phyloP scores from a whole-genome alignment of 1,139 yeast species.

The Yarrowia galli region DNA sequence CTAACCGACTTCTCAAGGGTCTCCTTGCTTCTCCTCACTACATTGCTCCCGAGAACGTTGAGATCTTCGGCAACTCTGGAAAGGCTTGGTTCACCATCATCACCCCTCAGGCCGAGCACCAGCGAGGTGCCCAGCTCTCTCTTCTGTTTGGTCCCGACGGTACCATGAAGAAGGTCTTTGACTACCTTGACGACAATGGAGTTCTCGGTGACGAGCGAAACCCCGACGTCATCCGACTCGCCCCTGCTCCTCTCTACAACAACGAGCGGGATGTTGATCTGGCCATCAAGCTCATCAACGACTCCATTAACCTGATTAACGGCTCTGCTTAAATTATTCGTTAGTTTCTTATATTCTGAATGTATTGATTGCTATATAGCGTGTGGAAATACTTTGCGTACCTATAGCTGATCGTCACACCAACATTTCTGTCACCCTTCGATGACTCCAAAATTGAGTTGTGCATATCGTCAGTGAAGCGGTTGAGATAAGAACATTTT shows the following conservation, averaged over 20 bases:
- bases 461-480: slow-evolving; percentile 12
- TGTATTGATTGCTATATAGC: neutral
- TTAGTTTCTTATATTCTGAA: neutral
- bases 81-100: slow-evolving; percentile 67
- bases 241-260: slow-evolving; percentile 86
- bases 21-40: slow-evolving; percentile 56
- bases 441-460: neutral
- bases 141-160: slow-evolving; percentile 67
- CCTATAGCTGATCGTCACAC: too few relatives aligned
- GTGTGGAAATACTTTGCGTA: too few relatives aligned
- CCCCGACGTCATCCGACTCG: slow-evolving; percentile 85
- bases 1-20: slow-evolving; percentile 61
- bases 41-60: slow-evolving; percentile 49
- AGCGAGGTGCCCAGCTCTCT: slow-evolving; percentile 85
- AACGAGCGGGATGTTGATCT: slow-evolving; percentile 67
- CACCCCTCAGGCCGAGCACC: slow-evolving; percentile 66
- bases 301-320: slow-evolving; percentile 39
- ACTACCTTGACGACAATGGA: slow-evolving; percentile 59
- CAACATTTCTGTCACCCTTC: neutral
- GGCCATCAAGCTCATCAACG: slow-evolving; percentile 58
- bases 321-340: slow-evolving; percentile 7
- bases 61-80: slow-evolving; percentile 42
- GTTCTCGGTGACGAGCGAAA: slow-evolving; percentile 86
- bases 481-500: slow-evolving; percentile 14
- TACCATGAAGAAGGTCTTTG: slow-evolving; percentile 69